Evolutionary conservation across 306 rosid species (phyloP), one percentile per base, ranked within the genome.

Genomic region (Inga oerstediana): DNA sequence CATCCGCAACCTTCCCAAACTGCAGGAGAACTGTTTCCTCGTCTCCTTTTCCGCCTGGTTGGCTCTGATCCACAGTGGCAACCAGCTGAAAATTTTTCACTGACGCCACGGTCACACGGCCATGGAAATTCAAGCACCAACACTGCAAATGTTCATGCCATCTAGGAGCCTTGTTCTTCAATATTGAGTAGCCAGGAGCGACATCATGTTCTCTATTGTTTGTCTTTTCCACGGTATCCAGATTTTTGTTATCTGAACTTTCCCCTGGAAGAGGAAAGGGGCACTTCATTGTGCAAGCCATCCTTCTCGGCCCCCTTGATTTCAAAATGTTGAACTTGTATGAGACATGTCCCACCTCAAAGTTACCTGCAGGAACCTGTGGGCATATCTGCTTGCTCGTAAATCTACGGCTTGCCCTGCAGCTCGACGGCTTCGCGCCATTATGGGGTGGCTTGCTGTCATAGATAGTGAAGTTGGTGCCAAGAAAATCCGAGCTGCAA

Each of bases 81-180:
- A 90, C 93, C 80, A 97, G 92, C 86, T 97, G 99, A 79, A 97
- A 97, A 88, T 97, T 97, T 88, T 97, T 97, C 77, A 97, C 99
- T 0, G 99, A 97, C 32, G 98, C 97, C 16, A 94, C 95, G 0
- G 99, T 97, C 75, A 97, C 99, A 8, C 99, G 97, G 45, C 99
- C 99, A 35, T 97, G 99, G 84, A 97, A 97, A 88, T 97, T 97
- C 88, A 97, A 90, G 85, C 99, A 97, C 99, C 99, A 94, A 85
- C 99, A 97, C 75, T 92, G 98, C 85, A 94, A 86, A 91, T 91
- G 92, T 62, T 94, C 97, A 8, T 97, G 98, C 99, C 99, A 97
- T 80, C 99, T 90, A 30, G 98, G 99, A 77, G 98, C 98, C 88
- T 97, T 97, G 85, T 97, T 97, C 81, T 90, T 92, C 92, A 97